These are phyloP conservation scores for Lyophyllum semitale DNA, from an alignment of 768 basidiomycete species.

Conservation along the genomic window DNA sequence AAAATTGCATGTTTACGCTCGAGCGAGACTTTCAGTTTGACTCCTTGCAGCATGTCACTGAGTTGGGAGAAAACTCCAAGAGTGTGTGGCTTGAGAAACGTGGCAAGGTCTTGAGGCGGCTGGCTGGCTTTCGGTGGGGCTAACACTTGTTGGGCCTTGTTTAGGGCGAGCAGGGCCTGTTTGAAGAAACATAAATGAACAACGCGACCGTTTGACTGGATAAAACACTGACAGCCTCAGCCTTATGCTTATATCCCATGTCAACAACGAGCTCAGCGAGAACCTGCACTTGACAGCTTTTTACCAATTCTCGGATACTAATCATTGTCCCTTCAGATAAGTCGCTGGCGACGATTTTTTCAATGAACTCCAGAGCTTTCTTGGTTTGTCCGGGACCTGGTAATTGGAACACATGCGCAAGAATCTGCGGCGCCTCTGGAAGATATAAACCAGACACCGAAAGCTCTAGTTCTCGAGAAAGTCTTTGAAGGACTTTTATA, in stretches of 20 bases:
- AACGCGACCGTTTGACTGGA: background rate
- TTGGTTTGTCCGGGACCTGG: slow-evolving; percentile 55
- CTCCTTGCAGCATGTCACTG: slow-evolving; percentile 85
- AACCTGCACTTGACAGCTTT: slow-evolving; percentile 67
- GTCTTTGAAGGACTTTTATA: slow-evolving; percentile 54
- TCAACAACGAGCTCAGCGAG: slow-evolving; percentile 76
- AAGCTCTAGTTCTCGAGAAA: slow-evolving; percentile 54
- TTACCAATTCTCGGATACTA: slow-evolving; percentile 55
- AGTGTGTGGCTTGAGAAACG: slow-evolving; percentile 74
- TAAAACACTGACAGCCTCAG: slow-evolving; percentile 43
- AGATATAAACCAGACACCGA: slow-evolving; percentile 53
- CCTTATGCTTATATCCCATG: slow-evolving; percentile 69
- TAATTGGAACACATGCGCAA: slow-evolving; percentile 69
- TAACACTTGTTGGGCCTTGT: slow-evolving; percentile 49
- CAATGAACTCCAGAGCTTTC: slow-evolving; percentile 62
- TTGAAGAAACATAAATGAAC: background rate
- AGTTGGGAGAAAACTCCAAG: slow-evolving; percentile 84
- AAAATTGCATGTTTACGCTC: slow-evolving; percentile 76
- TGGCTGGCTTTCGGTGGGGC: slow-evolving; percentile 23
- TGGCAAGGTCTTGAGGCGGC: slow-evolving; percentile 42
- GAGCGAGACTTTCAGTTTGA: slow-evolving; percentile 73
- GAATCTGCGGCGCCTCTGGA: slow-evolving; percentile 57
- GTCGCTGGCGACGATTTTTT: slow-evolving; percentile 52
- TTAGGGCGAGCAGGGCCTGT: slow-evolving; percentile 39
- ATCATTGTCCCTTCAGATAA: slow-evolving; percentile 40